Base-by-base conservation (phyloP, 2,329 filamentous ascomycete genomes). In the Aspergillus amoenus region DNA sequence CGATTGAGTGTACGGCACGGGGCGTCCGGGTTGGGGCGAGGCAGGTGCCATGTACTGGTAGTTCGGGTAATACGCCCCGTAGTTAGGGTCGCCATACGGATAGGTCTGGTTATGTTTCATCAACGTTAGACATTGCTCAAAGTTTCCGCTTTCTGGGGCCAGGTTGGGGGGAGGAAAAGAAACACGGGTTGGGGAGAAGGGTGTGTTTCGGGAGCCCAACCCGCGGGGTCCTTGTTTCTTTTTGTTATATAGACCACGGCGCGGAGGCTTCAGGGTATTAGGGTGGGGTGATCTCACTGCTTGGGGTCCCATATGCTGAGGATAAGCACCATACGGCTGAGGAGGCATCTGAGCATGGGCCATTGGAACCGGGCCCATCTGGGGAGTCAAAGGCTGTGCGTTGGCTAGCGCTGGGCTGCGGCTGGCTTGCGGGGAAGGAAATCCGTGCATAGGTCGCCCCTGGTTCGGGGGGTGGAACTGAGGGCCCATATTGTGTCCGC, bases 351-450 rank as follows among this genome's bases (percentile, higher is more conserved):
- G 82, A 43, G 83, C 82, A 58, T 83, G 81, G 57, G 81, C 81
- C 73, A 90, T 89, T 48, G 89, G 82, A 73, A 91, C 87, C 69
- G 84, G 84, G 62, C 81, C 83, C 86, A 87, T 87, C 78, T 88
- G 85, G 61, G 90, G 87, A 30, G 88, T 89, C 61, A 83, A 83
- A 57, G 88, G 87, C 66, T 88, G 82, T 37, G 86, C 85, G 55
- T 83, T 83, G 27, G 85, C 77, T 55, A 89, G 78, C 32, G 87
- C 86, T 61, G 89, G 84, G 78, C 88, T 88, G 61, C 82, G 78
- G 69, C 83, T 82, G 54, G 79, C 76, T 62, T 87, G 83, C 88
- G 85, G 39, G 87, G 88, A 41, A 87, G 83, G 81, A 64, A 81
- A 84, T 66, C 80, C 75, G 27, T 66, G 68, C 62, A 78, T 66